These are phyloP conservation scores for Tetrapisispora pingtungensis DNA, from an alignment of 805 yeast genomes.

Conservation along the genomic window DNA sequence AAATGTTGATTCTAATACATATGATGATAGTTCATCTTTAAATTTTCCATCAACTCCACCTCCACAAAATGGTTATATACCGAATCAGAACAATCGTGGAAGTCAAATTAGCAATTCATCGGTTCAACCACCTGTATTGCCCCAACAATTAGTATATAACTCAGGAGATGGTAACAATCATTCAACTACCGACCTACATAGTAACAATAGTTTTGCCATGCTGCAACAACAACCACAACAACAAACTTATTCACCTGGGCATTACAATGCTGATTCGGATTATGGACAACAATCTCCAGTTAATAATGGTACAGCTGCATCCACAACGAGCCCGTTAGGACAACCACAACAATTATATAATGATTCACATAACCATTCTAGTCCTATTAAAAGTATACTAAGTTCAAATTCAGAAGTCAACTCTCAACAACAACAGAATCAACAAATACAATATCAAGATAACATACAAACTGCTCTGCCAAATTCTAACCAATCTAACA, in stretches of 20 bases:
- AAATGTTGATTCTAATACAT: constrained; percentile 9
- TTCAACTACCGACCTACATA: constrained; percentile 19
- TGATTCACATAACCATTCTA: constrained; percentile 10
- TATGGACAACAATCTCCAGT: constrained; percentile 8
- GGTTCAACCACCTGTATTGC: constrained; percentile 15
- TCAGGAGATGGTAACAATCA: constrained; percentile 24
- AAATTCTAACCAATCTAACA: constrained; percentile 25
- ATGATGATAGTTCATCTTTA: constrained; percentile 24
- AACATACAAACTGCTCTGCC: constrained; percentile 11
- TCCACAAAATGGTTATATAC: constrained; percentile 3
- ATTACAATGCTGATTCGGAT: constrained; percentile 22
- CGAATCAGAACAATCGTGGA: constrained; percentile 10
- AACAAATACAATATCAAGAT: constrained; percentile 20
- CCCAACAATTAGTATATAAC: constrained; percentile 6
- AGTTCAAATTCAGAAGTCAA: constrained; percentile 12
- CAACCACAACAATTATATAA: constrained; percentile 18
- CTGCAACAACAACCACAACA: constrained; percentile 5
- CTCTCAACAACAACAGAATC: constrained; percentile 3
- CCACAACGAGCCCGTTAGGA: constrained; percentile 19
- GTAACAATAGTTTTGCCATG: constrained; percentile 3
- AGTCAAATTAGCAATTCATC: constrained; percentile 9
- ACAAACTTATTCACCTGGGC: constrained; percentile 21
- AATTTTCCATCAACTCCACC: constrained; percentile 27
- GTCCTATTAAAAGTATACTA: constrained; percentile 19
- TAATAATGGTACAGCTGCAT: constrained; percentile 8